Base-by-base conservation (phyloP, 495 filamentous ascomycete species). In the Penicillium canescens region DNA sequence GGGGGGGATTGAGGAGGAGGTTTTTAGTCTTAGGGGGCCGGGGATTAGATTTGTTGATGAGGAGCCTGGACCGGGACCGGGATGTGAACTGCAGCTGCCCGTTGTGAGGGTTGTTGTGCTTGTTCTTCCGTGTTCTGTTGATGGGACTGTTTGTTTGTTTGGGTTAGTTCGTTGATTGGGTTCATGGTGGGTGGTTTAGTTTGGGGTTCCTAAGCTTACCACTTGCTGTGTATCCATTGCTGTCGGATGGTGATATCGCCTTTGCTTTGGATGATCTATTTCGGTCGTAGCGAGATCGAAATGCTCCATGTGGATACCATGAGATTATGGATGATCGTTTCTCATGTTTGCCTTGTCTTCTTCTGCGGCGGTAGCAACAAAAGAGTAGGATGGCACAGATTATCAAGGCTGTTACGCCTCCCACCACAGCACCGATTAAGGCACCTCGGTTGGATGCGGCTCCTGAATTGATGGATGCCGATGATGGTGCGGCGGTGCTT, bases 381-480 rank as follows among this genome's bases (percentile, higher is more conserved):
- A 58, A 67, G 0, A 64, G 20, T 3, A 67, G 14, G 3, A 70
- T 12, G 9, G 40, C 42, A 3, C 62, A 18, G 6, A 72, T n/a
- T 2, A 68, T n/a, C 8, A 61, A 13, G 6, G 39, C 67, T 23
- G 50, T 37, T 0, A 67, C 26, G 0, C 63, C 65, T 28, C 64
- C 71, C 0, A 70, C 41, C 6, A 60, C 56, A 2, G 60, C 71
- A 23, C 71, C 73, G 41, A 75, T 69, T 20, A 68, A 46, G 3
- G 48, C 60, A 6, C 24, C 42, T 21, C 49, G 57, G 28, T 36
- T 62, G 31, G 36, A 39, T 8, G 41, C 11, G 5, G 51, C 37
- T 37, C 20, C 49, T 20, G 31, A 40, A 6, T n/a, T 41, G 21
- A 21, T 46, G n/a, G 49, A 28, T 38, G 10, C 5, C 35, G 41